Conservation (phyloP, 2,329 filamentous ascomycete genomes). For the Diaporthe eres region DNA sequence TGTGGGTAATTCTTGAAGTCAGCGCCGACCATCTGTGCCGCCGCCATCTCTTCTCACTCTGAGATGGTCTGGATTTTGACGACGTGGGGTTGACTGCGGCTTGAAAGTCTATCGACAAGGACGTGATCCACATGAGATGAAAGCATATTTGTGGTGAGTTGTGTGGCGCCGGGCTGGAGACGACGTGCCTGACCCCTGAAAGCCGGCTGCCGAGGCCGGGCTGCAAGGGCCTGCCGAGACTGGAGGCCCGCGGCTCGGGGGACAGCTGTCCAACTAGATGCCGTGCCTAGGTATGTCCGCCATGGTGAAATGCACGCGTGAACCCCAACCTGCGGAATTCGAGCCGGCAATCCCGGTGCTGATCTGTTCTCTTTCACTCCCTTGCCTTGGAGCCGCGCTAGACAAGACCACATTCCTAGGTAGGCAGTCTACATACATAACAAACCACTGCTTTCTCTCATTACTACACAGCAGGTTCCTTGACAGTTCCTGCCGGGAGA, state of each 20-base stretch:
- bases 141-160: conserved; percentile 18
- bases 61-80: neutral
- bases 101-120: neutral
- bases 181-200: neutral
- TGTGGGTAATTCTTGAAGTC: conserved; percentile 71
- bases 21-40: conserved; percentile 43
- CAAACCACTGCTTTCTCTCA: neutral
- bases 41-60: conserved; percentile 13
- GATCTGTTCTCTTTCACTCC: conserved; percentile 28
- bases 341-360: conserved; percentile 27
- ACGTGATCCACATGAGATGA: conserved; percentile 15
- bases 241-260: conserved; percentile 6
- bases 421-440: neutral
- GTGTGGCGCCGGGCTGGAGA: conserved; percentile 15
- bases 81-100: conserved; percentile 8
- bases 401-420: neutral
- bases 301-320: neutral
- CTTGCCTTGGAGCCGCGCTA: conserved; percentile 12
- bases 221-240: conserved; percentile 12
- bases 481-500: conserved; percentile 14
- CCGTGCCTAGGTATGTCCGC: neutral
- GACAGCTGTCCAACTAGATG: conserved; percentile 20
- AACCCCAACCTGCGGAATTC: conserved; percentile 2
- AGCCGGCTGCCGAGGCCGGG: conserved; percentile 1
- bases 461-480: neutral